These are phyloP conservation scores for Clavariopsis aquatica DNA, from an alignment of 495 filamentous ascomycete species.

Conservation along the genomic window DNA sequence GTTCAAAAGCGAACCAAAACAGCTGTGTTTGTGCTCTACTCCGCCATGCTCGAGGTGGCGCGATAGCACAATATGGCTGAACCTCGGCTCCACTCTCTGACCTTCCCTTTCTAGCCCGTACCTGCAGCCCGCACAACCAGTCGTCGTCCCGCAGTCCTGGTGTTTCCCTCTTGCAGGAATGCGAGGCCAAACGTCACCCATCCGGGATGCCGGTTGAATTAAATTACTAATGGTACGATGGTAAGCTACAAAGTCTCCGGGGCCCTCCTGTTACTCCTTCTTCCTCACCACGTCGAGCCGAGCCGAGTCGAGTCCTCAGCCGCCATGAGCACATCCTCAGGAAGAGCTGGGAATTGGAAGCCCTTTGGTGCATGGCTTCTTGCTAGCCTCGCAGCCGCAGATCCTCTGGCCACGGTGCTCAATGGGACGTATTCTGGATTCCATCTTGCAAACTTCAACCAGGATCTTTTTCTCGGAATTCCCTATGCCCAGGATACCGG, in stretches of 20 bases:
- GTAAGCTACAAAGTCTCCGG: not conserved
- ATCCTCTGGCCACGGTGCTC: constrained; percentile 27
- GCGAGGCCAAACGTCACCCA: not conserved
- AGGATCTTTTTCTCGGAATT: constrained; percentile 39
- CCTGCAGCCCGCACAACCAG: constrained; percentile 11
- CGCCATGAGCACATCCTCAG: not conserved
- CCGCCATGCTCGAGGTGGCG: not conserved
- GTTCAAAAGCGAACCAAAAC: too few species aligned
- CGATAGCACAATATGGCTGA: not conserved
- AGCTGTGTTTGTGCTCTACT: not conserved
- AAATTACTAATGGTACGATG: not conserved
- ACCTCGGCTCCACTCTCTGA: constrained; percentile 1
- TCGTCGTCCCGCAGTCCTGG: not conserved
- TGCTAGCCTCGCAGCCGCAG: constrained; percentile 3
- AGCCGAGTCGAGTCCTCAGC: not conserved
- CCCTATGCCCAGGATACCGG: constrained; percentile 38
- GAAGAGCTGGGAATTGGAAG: not conserved
- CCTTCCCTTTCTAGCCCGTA: constrained; percentile 6
- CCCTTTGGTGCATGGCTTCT: not conserved
- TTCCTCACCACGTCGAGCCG: not conserved
- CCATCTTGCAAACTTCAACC: constrained; percentile 33
- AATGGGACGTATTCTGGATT: constrained; percentile 36
- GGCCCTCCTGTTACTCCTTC: not conserved
- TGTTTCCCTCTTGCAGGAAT: not conserved
- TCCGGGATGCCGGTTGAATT: not conserved